Conservation (phyloP, 352 stramenopile genomes). For the Phytopythium delawarense region DNA sequence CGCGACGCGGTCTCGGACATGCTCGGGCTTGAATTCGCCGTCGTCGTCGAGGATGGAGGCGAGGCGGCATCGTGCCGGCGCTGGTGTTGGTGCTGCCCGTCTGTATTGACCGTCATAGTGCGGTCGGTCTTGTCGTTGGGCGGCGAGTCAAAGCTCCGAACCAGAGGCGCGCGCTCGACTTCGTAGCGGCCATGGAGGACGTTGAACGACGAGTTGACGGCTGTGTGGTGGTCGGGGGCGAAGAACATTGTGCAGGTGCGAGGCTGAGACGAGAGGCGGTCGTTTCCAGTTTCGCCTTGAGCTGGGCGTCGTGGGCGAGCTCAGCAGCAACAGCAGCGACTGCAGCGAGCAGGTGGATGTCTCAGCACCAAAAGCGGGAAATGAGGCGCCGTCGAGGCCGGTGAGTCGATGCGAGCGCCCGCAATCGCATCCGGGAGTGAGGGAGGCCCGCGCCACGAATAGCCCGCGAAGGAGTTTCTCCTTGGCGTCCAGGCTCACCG, state of each 20-base stretch:
- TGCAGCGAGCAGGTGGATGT: background rate
- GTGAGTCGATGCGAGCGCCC: background rate
- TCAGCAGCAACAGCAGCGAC: background rate
- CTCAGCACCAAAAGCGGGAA: slow-evolving; percentile 3
- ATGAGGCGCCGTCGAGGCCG: background rate
- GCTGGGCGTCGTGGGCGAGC: background rate
- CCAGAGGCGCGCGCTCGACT: background rate
- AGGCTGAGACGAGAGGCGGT: background rate
- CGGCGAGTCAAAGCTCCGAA: background rate
- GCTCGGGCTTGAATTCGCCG: background rate
- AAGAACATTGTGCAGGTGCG: background rate
- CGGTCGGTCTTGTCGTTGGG: background rate
- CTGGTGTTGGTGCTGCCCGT: background rate
- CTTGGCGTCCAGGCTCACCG: background rate
- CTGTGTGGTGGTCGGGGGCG: background rate
- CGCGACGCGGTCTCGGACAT: background rate
- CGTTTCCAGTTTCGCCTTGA: background rate
- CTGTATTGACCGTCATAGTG: background rate
- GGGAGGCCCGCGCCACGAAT: no score
- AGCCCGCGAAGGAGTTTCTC: no score
- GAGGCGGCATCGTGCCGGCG: background rate
- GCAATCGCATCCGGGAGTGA: no score
- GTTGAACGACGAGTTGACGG: background rate
- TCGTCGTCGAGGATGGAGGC: background rate
- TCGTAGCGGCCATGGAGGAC: background rate